Evolutionary conservation across 371 early-diverging fungal species (phyloP), one percentile per base, ranked within the genome.

Genomic region (Apophysomyces ossiformis): DNA sequence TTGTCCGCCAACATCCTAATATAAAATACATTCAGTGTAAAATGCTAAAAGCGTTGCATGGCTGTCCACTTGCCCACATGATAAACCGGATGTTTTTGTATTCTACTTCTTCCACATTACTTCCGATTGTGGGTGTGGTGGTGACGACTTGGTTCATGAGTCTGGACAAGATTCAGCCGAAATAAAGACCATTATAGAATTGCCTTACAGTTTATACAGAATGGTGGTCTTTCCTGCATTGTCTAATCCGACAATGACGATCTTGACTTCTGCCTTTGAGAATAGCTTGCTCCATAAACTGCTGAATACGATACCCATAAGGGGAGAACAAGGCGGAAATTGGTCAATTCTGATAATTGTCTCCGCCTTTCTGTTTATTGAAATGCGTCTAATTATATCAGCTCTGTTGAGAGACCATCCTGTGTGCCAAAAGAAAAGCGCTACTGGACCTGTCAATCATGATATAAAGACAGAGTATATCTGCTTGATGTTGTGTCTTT

Each of bases 201-300:
- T 9, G 46, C 2, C 78, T 63, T 73, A 78, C 82, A 82, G 82
- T 72, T 89, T 89, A 74, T 89, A 90, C 16, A 90, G 73, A 65
- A 89, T 88, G 72, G 90, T 94, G 58, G 96, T 97, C 82, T 97
- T 97, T 58, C 97, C 98, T 13, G 96, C 95, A 69, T 94, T 94
- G 72, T 97, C 97, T 60, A 95, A 83, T 5, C 98, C 97, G 21
- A 96, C 89, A 84, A 96, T 93, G 64, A 96, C 86, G 66, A 97
- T 89, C 69, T 93, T 93, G 77, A 96, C 88, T 77, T 95, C 93
- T 61, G 89, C 87, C 73, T 91, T 82, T n/a, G 82, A 82, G 46
- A 82, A 82, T 13, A 79, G 62, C 12, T 64, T 65, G 37, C 69
- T 75, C 82, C 82, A 82, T 62, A 82, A 67, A 61, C 67, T 69